Evolutionary conservation across 371 early-diverging fungal genomes (phyloP).

Genomic region (Mucor mucedo): DNA sequence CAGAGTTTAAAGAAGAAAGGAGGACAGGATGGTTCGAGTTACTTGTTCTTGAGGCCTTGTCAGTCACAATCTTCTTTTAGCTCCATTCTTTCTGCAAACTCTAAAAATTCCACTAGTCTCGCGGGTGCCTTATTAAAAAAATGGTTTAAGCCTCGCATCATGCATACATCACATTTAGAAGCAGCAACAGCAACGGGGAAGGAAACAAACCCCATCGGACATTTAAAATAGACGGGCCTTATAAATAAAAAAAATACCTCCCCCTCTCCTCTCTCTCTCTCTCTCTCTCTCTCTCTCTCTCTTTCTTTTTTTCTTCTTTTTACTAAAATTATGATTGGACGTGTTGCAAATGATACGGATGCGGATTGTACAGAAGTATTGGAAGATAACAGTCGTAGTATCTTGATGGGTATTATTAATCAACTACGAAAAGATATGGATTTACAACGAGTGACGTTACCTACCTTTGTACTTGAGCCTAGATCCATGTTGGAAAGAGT

Average conservation of each 20-base stretch:
- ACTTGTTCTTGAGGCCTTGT: not conserved
- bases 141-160: constrained; percentile 12
- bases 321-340: constrained; percentile 23
- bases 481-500: constrained; percentile 93
- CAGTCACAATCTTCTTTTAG: not conserved
- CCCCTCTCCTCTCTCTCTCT: no score
- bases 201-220: not conserved
- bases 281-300: constrained; percentile 3
- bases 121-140: constrained; percentile 14
- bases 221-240: no score
- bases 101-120: constrained; percentile 14
- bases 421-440: constrained; percentile 91
- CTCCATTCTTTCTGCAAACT: constrained; percentile 12
- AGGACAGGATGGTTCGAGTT: not conserved
- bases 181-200: not conserved
- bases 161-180: not conserved
- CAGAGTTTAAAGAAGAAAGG: no score
- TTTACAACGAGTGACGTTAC: constrained; percentile 87
- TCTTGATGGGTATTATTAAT: constrained; percentile 82
- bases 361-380: constrained; percentile 77
- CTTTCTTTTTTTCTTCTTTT: constrained; percentile 4
- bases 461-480: constrained; percentile 95
- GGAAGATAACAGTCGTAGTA: constrained; percentile 84
- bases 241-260: no score
- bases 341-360: constrained; percentile 24